phyloP scores from a whole-genome alignment of 345 rosid genomes.

The Ceriops zippeliana region DNA sequence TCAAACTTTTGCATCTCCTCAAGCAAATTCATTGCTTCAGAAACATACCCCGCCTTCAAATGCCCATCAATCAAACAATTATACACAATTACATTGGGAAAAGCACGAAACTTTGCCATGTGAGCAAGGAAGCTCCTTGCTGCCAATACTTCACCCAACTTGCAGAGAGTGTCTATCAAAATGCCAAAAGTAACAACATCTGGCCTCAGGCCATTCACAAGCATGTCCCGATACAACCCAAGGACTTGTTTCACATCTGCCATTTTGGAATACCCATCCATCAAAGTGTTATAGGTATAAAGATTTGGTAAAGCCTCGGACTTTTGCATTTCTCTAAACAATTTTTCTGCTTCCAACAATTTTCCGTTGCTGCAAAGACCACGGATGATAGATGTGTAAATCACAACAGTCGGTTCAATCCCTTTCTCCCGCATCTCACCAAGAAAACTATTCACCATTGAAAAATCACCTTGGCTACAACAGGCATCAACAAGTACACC shows the following conservation, averaged over 20 bases:
- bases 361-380: conserved; percentile 43
- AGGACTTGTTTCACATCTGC: conserved; percentile 38
- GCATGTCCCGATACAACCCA: conserved; percentile 39
- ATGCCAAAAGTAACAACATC: conserved; percentile 54
- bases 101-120: conserved; percentile 55
- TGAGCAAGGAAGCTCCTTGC: conserved; percentile 45
- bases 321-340: conserved; percentile 43
- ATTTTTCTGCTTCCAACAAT: conserved; percentile 42
- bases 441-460: conserved; percentile 40
- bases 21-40: conserved; percentile 41
- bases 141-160: conserved; percentile 38
- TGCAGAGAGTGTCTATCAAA: conserved; percentile 56
- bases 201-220: conserved; percentile 41
- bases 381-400: conserved; percentile 45
- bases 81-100: conserved; percentile 53
- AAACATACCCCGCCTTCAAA: conserved; percentile 37
- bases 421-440: conserved; percentile 45
- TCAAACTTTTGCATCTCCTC: conserved; percentile 46
- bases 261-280: conserved; percentile 56
- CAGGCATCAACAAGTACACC: conserved; percentile 51
- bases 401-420: conserved; percentile 49
- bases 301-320: conserved; percentile 44
- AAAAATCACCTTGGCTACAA: conserved; percentile 45
- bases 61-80: conserved; percentile 59
- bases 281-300: conserved; percentile 47